These are phyloP conservation scores for Candida argentea DNA, from an alignment of 805 yeast species.

Conservation along the genomic window DNA sequence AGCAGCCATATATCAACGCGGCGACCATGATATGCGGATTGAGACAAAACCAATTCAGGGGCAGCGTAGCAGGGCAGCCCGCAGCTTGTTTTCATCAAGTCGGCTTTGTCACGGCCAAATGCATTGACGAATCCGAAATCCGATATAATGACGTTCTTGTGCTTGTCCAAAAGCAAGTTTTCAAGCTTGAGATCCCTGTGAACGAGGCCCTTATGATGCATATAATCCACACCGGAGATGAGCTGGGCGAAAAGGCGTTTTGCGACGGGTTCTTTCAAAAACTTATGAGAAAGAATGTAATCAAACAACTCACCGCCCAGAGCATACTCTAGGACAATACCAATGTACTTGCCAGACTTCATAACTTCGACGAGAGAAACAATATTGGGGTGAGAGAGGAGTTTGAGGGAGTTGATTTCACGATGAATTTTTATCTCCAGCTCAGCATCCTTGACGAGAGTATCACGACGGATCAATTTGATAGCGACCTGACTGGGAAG, in stretches of 20 bases:
- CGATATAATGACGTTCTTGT: conserved; percentile 75
- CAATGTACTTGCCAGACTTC: conserved; percentile 90
- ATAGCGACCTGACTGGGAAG: conserved; percentile 85
- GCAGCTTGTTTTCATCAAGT: conserved; percentile 87
- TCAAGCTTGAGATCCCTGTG: conserved; percentile 73
- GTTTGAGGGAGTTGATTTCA: conserved; percentile 83
- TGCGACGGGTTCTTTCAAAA: conserved; percentile 79
- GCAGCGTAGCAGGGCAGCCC: conserved; percentile 99
- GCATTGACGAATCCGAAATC: conserved; percentile 96
- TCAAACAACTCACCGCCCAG: conserved; percentile 96
- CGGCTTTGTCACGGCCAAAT: conserved; percentile 46
- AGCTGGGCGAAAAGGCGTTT: conserved; percentile 86
- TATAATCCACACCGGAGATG: conserved; percentile 86
- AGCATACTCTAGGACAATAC: conserved; percentile 93
- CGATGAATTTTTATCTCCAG: conserved; percentile 84
- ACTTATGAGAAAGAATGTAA: conserved; percentile 77
- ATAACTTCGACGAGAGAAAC: conserved; percentile 86
- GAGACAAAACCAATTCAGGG: conserved; percentile 87
- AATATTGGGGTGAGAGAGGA: conserved; percentile 86
- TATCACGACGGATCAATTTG: conserved; percentile 80
- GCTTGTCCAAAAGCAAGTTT: conserved; percentile 69
- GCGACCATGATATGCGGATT: conserved; percentile 79
- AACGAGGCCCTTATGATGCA: conserved; percentile 72
- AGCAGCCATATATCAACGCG: conserved; percentile 97
- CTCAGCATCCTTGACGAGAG: conserved; percentile 77